These are phyloP conservation scores for Penicillium chermesinum DNA, from an alignment of 495 filamentous ascomycete genomes.

Conservation along the genomic window DNA sequence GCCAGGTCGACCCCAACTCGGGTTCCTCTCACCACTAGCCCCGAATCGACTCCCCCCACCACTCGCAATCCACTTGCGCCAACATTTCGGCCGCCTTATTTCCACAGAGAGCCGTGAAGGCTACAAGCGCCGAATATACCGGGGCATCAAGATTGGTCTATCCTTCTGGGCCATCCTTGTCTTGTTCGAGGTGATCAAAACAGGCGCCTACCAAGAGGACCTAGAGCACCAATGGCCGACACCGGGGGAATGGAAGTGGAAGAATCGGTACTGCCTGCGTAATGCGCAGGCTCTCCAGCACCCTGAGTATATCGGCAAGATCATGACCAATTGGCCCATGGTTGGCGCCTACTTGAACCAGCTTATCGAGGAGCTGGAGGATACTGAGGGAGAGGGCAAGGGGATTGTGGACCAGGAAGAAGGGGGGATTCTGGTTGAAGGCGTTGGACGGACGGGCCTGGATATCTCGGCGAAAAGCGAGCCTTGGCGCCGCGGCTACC, in stretches of 20 bases:
- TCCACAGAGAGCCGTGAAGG: slow-evolving; percentile 70
- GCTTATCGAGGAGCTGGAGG: slow-evolving; percentile 56
- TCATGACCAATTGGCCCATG: slow-evolving; percentile 60
- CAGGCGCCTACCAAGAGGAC: slow-evolving; percentile 60
- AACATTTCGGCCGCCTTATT: slow-evolving; percentile 61
- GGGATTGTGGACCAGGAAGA: slow-evolving; percentile 54
- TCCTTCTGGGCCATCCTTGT: slow-evolving; percentile 50
- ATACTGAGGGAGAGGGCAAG: slow-evolving; percentile 60
- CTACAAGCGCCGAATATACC: slow-evolving; percentile 58
- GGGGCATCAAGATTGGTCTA: slow-evolving; percentile 53
- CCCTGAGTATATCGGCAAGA: slow-evolving; percentile 40
- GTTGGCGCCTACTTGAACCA: slow-evolving; percentile 50
- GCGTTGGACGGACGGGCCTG: slow-evolving; percentile 52
- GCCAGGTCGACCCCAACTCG: slow-evolving; percentile 65
- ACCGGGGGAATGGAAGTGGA: slow-evolving; percentile 67
- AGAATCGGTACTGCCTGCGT: slow-evolving; percentile 55
- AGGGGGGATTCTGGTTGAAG: slow-evolving; percentile 50
- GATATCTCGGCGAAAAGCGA: slow-evolving; percentile 73
- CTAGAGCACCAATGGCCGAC: slow-evolving; percentile 71
- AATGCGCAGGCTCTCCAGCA: slow-evolving; percentile 53
- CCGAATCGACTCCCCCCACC: slow-evolving; percentile 30
- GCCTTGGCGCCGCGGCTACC: slow-evolving; percentile 79
- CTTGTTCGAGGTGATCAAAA: slow-evolving; percentile 47
- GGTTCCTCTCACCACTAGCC: slow-evolving; percentile 62
- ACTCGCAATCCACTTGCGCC: slow-evolving; percentile 40